These are phyloP conservation scores for Dioszegia aurantiaca DNA, from an alignment of 768 basidiomycete species.

Conservation along the genomic window DNA sequence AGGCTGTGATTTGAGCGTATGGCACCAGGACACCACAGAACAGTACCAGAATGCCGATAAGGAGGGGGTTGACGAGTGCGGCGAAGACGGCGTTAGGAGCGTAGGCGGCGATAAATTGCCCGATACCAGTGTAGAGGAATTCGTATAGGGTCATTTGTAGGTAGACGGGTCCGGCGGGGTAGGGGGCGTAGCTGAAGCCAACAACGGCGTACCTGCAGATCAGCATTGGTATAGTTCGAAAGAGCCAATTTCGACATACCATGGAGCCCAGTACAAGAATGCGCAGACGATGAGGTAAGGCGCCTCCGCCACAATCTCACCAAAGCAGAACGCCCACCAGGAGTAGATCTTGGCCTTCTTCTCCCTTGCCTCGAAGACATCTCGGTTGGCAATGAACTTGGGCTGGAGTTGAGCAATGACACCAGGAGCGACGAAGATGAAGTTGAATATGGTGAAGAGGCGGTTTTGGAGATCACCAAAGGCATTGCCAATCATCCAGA, in stretches of 20 bases:
- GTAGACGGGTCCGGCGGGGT: constrained; percentile 45
- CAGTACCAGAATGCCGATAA: constrained; percentile 41
- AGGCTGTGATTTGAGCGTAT: constrained; percentile 36
- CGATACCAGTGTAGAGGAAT: constrained; percentile 49
- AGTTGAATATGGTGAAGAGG: constrained; percentile 55
- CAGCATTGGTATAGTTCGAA: too few species aligned
- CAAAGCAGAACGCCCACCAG: constrained; percentile 44
- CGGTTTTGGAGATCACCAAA: constrained; percentile 36
- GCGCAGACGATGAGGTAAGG: constrained; percentile 45
- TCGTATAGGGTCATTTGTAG: constrained; percentile 49
- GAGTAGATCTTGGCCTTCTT: constrained; percentile 44
- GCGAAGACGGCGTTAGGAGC: constrained; percentile 47
- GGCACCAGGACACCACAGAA: constrained; percentile 46
- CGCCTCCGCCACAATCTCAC: constrained; percentile 43
- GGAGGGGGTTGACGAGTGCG: constrained; percentile 44
- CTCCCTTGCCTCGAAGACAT: constrained; percentile 45
- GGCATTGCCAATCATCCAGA: constrained; percentile 41
- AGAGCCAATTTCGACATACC: too few species aligned
- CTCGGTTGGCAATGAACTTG: constrained; percentile 69
- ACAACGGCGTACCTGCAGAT: constrained; percentile 38
- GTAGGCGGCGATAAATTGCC: constrained; percentile 47
- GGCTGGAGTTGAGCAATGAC: constrained; percentile 77
- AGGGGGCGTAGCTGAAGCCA: constrained; percentile 40
- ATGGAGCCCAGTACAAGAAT: constrained; percentile 38
- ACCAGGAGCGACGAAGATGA: constrained; percentile 55